A percentile compares a stretch with the other conserved stretches of the same genome.
phyloP scores from a whole-genome alignment of 2,329 filamentous ascomycete species.

The Neofusicoccum sp. region DNA sequence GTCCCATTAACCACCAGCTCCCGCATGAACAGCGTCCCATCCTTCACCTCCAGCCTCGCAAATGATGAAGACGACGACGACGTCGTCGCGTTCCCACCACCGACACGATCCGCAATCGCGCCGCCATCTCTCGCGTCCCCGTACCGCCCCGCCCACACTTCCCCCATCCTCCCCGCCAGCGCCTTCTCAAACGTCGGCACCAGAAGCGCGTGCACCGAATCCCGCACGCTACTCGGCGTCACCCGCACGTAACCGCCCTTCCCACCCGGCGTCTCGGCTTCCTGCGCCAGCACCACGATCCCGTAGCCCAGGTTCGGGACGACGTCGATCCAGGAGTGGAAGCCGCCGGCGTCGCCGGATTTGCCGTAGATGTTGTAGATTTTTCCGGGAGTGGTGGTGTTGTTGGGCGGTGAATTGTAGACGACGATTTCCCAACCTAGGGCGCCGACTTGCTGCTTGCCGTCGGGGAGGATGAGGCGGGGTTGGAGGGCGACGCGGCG shows the following conservation, averaged over 20 bases:
- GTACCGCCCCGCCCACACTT: constrained; percentile 32
- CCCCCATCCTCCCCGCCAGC: constrained; percentile 22
- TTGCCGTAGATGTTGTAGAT: constrained; percentile 34
- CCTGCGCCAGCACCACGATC: constrained; percentile 27
- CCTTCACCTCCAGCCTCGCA: constrained; percentile 30
- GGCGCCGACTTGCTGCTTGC: constrained; percentile 32
- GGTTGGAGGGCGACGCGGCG: constrained; percentile 32
- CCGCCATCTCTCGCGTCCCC: constrained; percentile 26
- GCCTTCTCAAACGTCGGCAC: constrained; percentile 33
- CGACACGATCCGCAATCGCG: constrained; percentile 25
- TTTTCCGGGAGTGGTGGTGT: constrained; percentile 22
- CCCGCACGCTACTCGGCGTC: constrained; percentile 26
- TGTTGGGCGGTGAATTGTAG: neutral
- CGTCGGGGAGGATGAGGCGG: constrained; percentile 29
- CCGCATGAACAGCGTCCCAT: constrained; percentile 33
- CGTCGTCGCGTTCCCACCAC: neutral
- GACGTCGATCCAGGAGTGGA: constrained; percentile 35
- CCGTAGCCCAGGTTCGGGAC: constrained; percentile 37
- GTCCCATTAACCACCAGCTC: constrained; percentile 33
- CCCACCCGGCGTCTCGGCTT: neutral
- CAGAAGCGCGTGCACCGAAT: constrained; percentile 30
- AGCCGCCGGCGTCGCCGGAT: constrained; percentile 37
- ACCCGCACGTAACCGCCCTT: constrained; percentile 26
- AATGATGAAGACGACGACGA: neutral
- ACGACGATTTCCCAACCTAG: constrained; percentile 33